phyloP scores from a whole-genome alignment of 1,284 basidiomycete species.

The Cystobasidium pallidum region DNA sequence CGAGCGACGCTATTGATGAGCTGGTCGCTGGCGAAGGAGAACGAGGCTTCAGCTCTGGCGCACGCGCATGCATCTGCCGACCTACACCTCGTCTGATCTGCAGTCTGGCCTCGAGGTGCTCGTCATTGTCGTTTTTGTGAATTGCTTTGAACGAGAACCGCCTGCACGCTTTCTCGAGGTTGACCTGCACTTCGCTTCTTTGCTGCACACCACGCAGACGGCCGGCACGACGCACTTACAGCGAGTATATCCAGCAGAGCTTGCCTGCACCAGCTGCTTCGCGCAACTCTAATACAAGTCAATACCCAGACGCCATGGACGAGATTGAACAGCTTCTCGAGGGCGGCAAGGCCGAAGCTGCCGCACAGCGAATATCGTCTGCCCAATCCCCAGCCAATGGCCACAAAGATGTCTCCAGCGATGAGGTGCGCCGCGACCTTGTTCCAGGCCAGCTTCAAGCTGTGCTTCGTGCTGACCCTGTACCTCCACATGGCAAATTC shows the following conservation, averaged over 20 bases:
- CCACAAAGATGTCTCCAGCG: neutral
- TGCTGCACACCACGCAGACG: neutral
- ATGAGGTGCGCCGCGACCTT: constrained; percentile 5
- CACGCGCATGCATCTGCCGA: neutral
- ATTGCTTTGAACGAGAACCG: neutral
- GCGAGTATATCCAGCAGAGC: neutral
- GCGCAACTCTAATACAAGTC: constrained; percentile 4
- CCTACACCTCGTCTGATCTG: constrained; percentile 39
- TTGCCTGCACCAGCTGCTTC: neutral
- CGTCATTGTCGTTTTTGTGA: constrained; percentile 15
- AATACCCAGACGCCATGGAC: constrained; percentile 25
- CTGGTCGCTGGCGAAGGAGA: constrained; percentile 62
- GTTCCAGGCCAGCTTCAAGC: neutral
- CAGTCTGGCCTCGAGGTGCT: constrained; percentile 28
- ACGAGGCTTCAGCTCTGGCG: neutral
- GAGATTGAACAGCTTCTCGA: constrained; percentile 42
- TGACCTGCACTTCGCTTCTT: neutral
- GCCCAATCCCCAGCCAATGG: constrained; percentile 10
- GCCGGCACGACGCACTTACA: neutral
- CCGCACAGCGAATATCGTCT: constrained; percentile 2
- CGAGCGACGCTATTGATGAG: constrained; percentile 80
- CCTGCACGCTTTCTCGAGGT: constrained; percentile 3
- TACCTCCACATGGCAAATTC: neutral
- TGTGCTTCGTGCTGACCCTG: constrained; percentile 1
- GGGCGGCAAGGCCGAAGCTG: constrained; percentile 36